These are phyloP conservation scores for Knoxdaviesia capensis DNA, from an alignment of 2,329 filamentous ascomycete genomes.

Conservation along the genomic window DNA sequence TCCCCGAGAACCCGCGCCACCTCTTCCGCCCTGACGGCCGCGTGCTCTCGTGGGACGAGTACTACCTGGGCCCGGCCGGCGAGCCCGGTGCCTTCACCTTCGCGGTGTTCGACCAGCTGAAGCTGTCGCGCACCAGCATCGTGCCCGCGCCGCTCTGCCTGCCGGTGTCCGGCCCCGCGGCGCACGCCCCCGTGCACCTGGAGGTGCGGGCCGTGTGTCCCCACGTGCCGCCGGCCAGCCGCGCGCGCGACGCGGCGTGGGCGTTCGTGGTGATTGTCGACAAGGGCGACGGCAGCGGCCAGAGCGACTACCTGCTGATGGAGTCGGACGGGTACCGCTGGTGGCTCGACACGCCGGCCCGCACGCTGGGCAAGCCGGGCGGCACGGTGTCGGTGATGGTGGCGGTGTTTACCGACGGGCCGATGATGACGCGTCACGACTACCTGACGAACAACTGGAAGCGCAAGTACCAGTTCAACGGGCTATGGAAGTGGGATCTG, in stretches of 20 bases:
- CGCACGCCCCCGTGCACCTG: constrained; percentile 39
- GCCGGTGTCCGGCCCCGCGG: constrained; percentile 29
- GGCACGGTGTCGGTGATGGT: constrained; percentile 38
- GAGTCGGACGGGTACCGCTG: constrained; percentile 62
- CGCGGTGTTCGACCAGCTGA: constrained; percentile 24
- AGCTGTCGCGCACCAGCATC: constrained; percentile 36
- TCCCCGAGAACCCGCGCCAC: constrained; percentile 43
- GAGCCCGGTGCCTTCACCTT: constrained; percentile 28
- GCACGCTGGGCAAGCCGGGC: constrained; percentile 46
- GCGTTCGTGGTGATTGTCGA: constrained; percentile 1
- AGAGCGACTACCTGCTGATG: constrained; percentile 39
- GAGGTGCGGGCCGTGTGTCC: constrained; percentile 61
- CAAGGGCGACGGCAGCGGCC: not conserved
- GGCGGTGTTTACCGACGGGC: constrained; percentile 18
- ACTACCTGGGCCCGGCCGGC: constrained; percentile 41
- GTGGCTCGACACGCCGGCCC: constrained; percentile 55
- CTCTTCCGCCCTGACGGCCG: constrained; percentile 62
- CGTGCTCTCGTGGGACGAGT: constrained; percentile 59
- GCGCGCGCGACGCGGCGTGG: not conserved
- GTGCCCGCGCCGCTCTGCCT: constrained; percentile 32
- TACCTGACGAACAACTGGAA: too few relatives aligned
- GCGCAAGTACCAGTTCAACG: constrained; percentile 11
- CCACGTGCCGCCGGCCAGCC: constrained; percentile 22
- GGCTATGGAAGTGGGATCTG: constrained; percentile 28
- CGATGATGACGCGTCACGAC: too few relatives aligned